Evolutionary conservation across 768 basidiomycete genomes (phyloP), one percentile per base, ranked within the genome.

Genomic region (Kwoniella sp.): DNA sequence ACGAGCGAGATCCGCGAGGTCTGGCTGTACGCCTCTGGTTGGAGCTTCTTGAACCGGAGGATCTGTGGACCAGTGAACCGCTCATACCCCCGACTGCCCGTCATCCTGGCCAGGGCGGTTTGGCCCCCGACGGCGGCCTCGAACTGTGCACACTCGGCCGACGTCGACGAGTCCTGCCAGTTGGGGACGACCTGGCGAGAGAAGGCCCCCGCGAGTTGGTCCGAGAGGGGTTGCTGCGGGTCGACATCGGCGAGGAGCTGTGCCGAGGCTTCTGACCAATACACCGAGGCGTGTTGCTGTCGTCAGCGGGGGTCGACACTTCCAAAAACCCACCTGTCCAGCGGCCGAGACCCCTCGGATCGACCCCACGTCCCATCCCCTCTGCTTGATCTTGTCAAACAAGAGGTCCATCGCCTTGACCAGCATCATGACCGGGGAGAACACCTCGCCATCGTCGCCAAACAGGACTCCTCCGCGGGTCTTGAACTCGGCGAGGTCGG

Each of bases 121-220:
- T 84, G 73, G 4, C 87, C 87, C 31, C 88, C 88, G 9, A 86
- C 75, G 31, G 77, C 78, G 0, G 77, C 78, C 64, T 89, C 86
- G 36, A 91, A 75, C 52, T 78, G 79, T 49, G 76, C 76, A 66
- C 89, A 91, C 60, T 90, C 87, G 36, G 76, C 73, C 0, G 83
- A 84, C 0, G 88, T 90, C 0, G 87, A 89, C 1, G 87, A 88
- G 73, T 91, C 89, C 70, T 91, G 88, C 89, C 89, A 92, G 65
- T 90, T 90, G 9, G 88, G 88, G 3, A 85, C 81, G 56, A 79
- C 79, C 1, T 77, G 77, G 11, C 82, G 74, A 5, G 87, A 83
- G 71, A 90, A 89, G 2, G 87, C 87, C 7, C 65, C 69, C 80
- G 81, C 20, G 31, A 90, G 76, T 60, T 89, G 87, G 2, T 80